Evolutionary conservation across 2,329 filamentous ascomycete species (phyloP).

Genomic region (Aspergillus intermedius): DNA sequence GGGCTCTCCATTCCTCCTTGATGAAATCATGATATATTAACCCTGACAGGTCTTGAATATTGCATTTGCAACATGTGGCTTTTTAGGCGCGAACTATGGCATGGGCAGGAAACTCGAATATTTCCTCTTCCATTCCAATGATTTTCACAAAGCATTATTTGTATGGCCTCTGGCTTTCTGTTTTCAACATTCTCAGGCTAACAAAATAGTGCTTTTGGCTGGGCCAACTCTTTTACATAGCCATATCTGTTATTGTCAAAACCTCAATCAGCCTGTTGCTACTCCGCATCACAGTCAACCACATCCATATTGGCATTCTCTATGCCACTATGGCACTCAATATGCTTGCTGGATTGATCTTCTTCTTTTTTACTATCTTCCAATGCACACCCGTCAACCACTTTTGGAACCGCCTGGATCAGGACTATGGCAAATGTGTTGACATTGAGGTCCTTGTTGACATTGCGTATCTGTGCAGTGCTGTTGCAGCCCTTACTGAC

Average conservation of each 20-base stretch:
- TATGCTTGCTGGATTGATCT: conserved; percentile 38
- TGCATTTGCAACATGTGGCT: conserved; percentile 21
- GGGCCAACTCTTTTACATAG: conserved; percentile 46
- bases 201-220: conserved; percentile 40
- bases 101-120: conserved; percentile 15
- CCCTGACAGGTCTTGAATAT: conserved; percentile 17
- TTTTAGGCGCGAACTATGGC: conserved; percentile 19
- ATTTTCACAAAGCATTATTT: conserved; percentile 17
- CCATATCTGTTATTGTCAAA: conserved; percentile 42
- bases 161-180: conserved; percentile 9
- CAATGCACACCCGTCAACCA: conserved; percentile 45
- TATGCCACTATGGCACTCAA: conserved; percentile 39
- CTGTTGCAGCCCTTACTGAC: conserved; percentile 41
- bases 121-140: conserved; percentile 12
- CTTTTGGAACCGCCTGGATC: conserved; percentile 39
- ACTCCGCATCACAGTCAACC: conserved; percentile 43
- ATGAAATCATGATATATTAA: background rate
- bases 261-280: conserved; percentile 48
- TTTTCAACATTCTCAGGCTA: background rate
- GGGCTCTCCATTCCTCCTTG: background rate
- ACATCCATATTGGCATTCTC: conserved; percentile 42
- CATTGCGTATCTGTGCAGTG: conserved; percentile 48
- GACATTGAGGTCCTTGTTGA: conserved; percentile 42
- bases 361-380: conserved; percentile 45
- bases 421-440: conserved; percentile 36